phyloP scores from a whole-genome alignment of 495 filamentous ascomycete species.

The Bacidia rubella region DNA sequence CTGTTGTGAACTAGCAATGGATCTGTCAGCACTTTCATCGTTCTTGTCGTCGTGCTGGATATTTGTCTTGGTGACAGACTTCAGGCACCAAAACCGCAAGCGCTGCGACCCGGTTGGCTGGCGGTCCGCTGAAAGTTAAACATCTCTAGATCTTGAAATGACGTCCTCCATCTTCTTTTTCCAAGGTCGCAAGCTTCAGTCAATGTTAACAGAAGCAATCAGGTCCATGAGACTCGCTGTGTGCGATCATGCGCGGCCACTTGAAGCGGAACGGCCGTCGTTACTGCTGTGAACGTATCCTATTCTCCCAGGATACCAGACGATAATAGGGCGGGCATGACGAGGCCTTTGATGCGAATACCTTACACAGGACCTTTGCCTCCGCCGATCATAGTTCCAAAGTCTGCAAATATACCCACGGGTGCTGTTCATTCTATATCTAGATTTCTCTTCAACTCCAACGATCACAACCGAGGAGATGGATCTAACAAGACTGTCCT shows the following conservation, averaged over 20 bases:
- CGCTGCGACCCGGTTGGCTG: neutral
- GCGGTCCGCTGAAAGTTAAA: neutral
- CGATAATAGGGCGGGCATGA: constrained; percentile 29
- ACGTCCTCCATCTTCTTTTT: neutral
- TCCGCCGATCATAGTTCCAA: constrained; percentile 60
- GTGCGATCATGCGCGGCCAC: neutral
- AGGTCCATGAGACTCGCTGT: neutral
- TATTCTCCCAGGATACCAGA: neutral
- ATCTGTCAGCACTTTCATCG: too few relatives aligned
- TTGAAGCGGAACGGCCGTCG: too few relatives aligned
- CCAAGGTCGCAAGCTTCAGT: too few relatives aligned
- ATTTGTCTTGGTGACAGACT: too few relatives aligned
- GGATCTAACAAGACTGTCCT: constrained; percentile 49
- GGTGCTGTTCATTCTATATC: constrained; percentile 67
- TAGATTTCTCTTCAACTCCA: constrained; percentile 52
- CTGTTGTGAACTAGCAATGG: too few relatives aligned
- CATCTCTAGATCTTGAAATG: neutral
- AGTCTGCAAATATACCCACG: constrained; percentile 47
- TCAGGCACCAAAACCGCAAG: too few relatives aligned
- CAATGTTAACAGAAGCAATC: neutral
- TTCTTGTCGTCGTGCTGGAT: too few relatives aligned
- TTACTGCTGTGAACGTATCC: neutral
- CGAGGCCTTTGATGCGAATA: constrained; percentile 65
- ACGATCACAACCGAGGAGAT: constrained; percentile 24
- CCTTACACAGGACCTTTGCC: constrained; percentile 80